Conservation (phyloP, 2,329 filamentous ascomycete species). For the Colletotrichum caudatum region DNA sequence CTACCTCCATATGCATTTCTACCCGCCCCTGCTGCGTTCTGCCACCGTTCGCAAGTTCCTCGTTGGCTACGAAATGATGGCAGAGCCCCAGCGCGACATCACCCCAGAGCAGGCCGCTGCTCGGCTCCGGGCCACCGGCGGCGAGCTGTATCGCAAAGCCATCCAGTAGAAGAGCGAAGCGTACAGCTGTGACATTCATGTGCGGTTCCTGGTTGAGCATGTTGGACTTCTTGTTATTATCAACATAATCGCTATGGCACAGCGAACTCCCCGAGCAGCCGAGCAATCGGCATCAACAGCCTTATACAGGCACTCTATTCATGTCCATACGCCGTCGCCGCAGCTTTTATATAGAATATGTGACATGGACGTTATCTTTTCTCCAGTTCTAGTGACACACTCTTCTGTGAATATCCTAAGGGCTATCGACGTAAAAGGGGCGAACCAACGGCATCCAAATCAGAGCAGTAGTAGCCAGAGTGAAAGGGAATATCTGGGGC, state of each 20-base stretch:
- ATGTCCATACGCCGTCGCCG: background rate
- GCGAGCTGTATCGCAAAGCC: slow-evolving; percentile 84
- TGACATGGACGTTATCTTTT: background rate
- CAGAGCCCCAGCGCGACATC: slow-evolving; percentile 97
- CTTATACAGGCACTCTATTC: background rate
- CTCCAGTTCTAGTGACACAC: too few relatives aligned
- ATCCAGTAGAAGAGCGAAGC: slow-evolving; percentile 47
- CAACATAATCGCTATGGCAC: background rate
- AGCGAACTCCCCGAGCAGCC: background rate
- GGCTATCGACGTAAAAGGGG: slow-evolving; percentile 71
- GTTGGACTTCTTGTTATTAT: background rate
- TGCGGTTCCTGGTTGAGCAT: background rate
- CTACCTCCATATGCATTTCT: slow-evolving; percentile 98
- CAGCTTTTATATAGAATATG: background rate
- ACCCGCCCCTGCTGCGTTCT: slow-evolving; percentile 90
- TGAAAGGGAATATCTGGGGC: slow-evolving; percentile 68
- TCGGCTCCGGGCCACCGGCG: slow-evolving; percentile 79
- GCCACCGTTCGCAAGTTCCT: slow-evolving; percentile 96
- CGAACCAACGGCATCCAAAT: slow-evolving; percentile 77
- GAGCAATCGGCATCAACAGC: background rate
- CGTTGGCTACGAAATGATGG: slow-evolving; percentile 96
- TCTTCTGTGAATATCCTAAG: background rate
- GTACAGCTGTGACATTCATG: background rate
- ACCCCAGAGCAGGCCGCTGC: slow-evolving; percentile 95
- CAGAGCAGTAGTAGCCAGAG: slow-evolving; percentile 62